Percentiles rank a stretch among this genome's conserved stretches.
phyloP scores from a whole-genome alignment of 1,284 basidiomycete genomes.

The Fistulina hepatica region DNA sequence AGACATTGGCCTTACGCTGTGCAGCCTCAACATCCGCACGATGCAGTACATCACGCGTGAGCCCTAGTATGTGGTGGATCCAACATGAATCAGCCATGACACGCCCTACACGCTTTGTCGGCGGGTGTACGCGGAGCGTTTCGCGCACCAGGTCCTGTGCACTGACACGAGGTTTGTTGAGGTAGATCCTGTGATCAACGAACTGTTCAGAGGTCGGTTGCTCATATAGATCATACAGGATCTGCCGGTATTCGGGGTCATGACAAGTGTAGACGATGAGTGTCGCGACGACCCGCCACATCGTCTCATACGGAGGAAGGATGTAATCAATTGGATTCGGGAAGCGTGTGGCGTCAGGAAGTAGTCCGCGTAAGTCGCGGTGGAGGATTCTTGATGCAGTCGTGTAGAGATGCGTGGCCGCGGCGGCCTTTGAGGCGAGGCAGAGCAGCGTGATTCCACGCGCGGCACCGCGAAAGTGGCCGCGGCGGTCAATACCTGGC shows the following conservation, averaged over 20 bases:
- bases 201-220: conserved; percentile 29
- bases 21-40: conserved; percentile 20
- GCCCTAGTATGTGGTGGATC: not conserved
- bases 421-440: conserved; percentile 28
- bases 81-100: conserved; percentile 3
- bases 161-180: conserved; percentile 25
- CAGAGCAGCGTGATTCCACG: conserved; percentile 30
- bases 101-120: conserved; percentile 32
- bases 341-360: conserved; percentile 25
- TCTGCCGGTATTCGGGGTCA: conserved; percentile 16
- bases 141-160: conserved; percentile 34
- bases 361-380: conserved; percentile 25
- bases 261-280: conserved; percentile 24
- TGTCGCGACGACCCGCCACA: conserved; percentile 49
- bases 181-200: conserved; percentile 5
- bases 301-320: conserved; percentile 47
- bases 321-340: conserved; percentile 37
- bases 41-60: conserved; percentile 4
- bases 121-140: conserved; percentile 35
- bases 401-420: not conserved
- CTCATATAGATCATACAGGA: conserved; percentile 29
- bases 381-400: too few species aligned
- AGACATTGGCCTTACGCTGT: conserved; percentile 29
- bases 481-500: conserved; percentile 23
- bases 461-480: too few species aligned